Percentiles rank a stretch among this genome's conserved stretches.
These are phyloP conservation scores for Curvularia spicifera DNA, from an alignment of 2,329 filamentous ascomycete genomes.

Conservation along the genomic window DNA sequence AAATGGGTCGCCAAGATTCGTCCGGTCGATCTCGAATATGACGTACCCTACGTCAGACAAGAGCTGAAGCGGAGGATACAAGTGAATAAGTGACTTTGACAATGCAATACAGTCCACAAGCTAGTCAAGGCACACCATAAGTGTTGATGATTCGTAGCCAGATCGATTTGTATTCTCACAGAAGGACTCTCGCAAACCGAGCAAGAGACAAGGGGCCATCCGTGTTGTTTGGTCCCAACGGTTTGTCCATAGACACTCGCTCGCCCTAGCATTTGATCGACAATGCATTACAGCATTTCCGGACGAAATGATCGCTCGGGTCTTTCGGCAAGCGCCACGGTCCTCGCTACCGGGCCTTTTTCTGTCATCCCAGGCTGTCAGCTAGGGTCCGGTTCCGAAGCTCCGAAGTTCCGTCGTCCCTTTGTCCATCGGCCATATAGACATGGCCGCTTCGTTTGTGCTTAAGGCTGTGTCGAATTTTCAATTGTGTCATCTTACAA, in stretches of 20 bases:
- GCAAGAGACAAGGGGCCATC: background rate
- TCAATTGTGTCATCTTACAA: background rate
- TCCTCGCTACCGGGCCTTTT: conserved; percentile 1
- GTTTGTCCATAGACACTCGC: background rate
- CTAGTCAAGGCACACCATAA: background rate
- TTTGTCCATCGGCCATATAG: background rate
- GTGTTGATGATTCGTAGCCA: too few species aligned
- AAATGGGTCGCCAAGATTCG: conserved; percentile 2
- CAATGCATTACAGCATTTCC: background rate
- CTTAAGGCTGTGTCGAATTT: background rate
- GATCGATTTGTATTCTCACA: background rate
- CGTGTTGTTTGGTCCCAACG: background rate
- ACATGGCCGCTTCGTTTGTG: background rate
- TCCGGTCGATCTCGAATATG: conserved; percentile 9
- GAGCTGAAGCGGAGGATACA: background rate
- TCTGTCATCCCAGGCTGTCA: background rate
- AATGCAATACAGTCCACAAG: background rate
- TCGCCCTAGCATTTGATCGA: conserved; percentile 6
- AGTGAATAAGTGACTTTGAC: background rate
- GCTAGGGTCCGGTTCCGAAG: background rate
- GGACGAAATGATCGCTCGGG: conserved; percentile 14
- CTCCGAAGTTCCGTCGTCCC: background rate
- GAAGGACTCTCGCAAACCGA: background rate
- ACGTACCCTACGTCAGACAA: conserved; percentile 5
- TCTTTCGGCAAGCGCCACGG: conserved; percentile 3